Evolutionary conservation across 345 rosid genomes (phyloP).

Genomic region (Brassica juncea): DNA sequence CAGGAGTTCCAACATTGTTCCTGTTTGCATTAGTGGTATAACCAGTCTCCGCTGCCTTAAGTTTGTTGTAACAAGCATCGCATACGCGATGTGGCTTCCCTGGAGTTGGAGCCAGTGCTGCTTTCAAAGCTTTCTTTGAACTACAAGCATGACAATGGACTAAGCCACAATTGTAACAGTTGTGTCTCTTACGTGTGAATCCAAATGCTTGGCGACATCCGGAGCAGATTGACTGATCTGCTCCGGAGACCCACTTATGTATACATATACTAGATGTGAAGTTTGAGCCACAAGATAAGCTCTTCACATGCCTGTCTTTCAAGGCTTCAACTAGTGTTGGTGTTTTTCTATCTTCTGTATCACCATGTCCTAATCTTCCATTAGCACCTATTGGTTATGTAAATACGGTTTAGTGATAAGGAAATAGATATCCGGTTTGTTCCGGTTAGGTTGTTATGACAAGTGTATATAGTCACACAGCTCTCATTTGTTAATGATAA

Average conservation of each 20-base stretch:
- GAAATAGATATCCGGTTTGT: too few species aligned
- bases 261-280: slow-evolving; percentile 88
- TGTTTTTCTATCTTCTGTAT: slow-evolving; percentile 64
- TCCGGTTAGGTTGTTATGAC: too few species aligned
- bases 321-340: slow-evolving; percentile 86
- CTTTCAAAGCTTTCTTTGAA: slow-evolving; percentile 88
- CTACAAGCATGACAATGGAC: slow-evolving; percentile 98
- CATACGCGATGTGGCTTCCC: slow-evolving; percentile 97
- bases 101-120: slow-evolving; percentile 98
- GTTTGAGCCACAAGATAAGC: slow-evolving; percentile 90
- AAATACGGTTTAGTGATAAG: too few species aligned
- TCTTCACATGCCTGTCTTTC: slow-evolving; percentile 82
- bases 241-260: slow-evolving; percentile 96
- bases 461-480: too few species aligned
- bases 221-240: slow-evolving; percentile 89
- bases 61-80: slow-evolving; percentile 78
- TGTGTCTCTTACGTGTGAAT: slow-evolving; percentile 88
- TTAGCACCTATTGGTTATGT: too few species aligned
- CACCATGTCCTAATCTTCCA: slow-evolving; percentile 94
- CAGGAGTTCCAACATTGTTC: slow-evolving; percentile 41
- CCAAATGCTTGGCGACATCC: slow-evolving; percentile 97
- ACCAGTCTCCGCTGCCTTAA: slow-evolving; percentile 77
- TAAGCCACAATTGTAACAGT: slow-evolving; percentile 89
- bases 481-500: too few species aligned
- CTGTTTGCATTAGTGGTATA: slow-evolving; percentile 44